phyloP scores from a whole-genome alignment of 2,329 filamentous ascomycete species.

The Pseudogymnoascus sp. region DNA sequence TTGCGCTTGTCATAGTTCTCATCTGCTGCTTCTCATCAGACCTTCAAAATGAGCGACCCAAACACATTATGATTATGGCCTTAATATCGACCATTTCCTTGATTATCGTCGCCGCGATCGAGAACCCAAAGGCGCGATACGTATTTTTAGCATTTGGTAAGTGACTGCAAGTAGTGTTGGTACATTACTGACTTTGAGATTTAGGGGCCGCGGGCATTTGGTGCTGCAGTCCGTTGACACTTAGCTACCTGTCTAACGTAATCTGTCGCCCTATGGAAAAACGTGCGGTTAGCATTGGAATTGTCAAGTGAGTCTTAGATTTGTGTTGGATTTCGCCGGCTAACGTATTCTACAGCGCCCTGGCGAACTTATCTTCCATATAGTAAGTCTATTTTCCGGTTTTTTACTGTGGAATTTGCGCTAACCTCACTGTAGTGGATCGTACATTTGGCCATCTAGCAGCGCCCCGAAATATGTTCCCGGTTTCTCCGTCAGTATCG shows the following conservation, averaged over 20 bases:
- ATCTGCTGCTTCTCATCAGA: slow-evolving; percentile 16
- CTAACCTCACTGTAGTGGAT: slow-evolving; percentile 5
- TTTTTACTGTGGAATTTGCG: background rate
- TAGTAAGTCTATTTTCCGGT: background rate
- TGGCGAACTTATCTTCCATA: background rate
- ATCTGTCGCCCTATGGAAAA: background rate
- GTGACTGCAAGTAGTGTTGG: too few relatives aligned
- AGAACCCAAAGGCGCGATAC: slow-evolving; percentile 15
- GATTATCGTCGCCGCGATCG: slow-evolving; percentile 14
- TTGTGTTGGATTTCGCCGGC: slow-evolving; percentile 18
- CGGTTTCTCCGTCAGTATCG: slow-evolving; percentile 14
- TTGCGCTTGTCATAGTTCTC: slow-evolving; percentile 14
- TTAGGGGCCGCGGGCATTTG: background rate
- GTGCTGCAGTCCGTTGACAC: background rate
- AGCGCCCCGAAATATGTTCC: background rate
- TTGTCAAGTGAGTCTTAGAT: slow-evolving; percentile 19
- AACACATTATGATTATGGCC: slow-evolving; percentile 16
- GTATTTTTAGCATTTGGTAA: slow-evolving; percentile 14
- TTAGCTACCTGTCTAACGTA: background rate
- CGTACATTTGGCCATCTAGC: background rate
- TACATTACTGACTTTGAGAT: background rate
- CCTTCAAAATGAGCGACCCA: slow-evolving; percentile 15
- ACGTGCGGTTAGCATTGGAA: slow-evolving; percentile 11
- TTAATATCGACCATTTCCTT: slow-evolving; percentile 14
- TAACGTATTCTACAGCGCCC: background rate